A percentile compares a stretch with the other conserved stretches of the same genome.
phyloP scores from a whole-genome alignment of 495 filamentous ascomycete genomes.

The Aspergillus asperescens region DNA sequence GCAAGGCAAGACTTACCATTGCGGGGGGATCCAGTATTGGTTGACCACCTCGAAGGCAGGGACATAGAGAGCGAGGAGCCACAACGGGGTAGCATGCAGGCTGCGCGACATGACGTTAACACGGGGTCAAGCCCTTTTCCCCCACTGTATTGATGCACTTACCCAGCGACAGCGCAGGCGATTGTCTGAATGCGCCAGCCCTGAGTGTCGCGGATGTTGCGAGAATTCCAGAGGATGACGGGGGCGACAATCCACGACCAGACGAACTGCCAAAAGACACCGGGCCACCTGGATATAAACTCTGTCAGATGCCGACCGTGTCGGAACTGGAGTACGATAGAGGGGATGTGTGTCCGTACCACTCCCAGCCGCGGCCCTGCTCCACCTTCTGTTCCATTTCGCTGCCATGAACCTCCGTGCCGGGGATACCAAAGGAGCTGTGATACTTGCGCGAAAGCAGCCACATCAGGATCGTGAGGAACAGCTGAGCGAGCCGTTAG shows the following conservation, averaged over 20 bases:
- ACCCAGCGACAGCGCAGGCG: conserved; percentile 51
- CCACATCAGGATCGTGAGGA: conserved; percentile 58
- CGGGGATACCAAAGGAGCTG: conserved; percentile 49
- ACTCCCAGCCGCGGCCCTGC: conserved; percentile 57
- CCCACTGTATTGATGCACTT: no score
- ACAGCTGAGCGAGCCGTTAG: conserved; percentile 37
- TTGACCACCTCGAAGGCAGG: conserved; percentile 52
- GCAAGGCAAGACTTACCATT: conserved; percentile 44
- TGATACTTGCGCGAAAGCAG: conserved; percentile 64
- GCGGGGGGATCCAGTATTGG: conserved; percentile 47
- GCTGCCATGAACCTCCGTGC: conserved; percentile 34
- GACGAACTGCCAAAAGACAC: conserved; percentile 45
- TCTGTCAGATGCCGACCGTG: conserved; percentile 13
- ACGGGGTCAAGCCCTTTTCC: no score
- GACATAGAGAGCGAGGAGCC: conserved; percentile 57
- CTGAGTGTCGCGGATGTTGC: conserved; percentile 57
- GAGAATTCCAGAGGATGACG: conserved; percentile 39
- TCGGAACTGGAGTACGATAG: not conserved
- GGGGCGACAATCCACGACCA: conserved; percentile 30
- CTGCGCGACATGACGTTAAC: no score
- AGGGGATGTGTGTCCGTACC: conserved; percentile 43
- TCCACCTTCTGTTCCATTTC: conserved; percentile 35
- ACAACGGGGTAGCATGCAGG: conserved; percentile 61
- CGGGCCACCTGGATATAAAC: conserved; percentile 46
- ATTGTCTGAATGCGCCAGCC: conserved; percentile 65